These are phyloP conservation scores for Spizellomyces punctatus DNA, from an alignment of 192 early-diverging fungal genomes.

Conservation along the genomic window DNA sequence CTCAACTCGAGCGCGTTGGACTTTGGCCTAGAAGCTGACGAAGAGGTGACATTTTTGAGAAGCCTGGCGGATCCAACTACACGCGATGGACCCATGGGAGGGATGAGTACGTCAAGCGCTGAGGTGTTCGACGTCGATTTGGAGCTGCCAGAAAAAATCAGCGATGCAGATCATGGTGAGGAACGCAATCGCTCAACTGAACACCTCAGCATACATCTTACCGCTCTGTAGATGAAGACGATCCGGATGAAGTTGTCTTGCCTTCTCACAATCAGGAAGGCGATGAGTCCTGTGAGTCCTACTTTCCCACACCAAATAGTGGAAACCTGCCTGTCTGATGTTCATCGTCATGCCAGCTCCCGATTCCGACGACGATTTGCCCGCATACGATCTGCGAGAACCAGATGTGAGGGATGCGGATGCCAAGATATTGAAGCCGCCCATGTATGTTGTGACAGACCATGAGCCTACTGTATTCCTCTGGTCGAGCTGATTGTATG, in stretches of 20 bases:
- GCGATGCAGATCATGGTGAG: too few relatives aligned
- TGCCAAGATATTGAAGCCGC: background rate
- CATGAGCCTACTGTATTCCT: background rate
- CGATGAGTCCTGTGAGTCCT: background rate
- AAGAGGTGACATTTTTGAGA: too few relatives aligned
- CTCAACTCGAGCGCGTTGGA: too few relatives aligned
- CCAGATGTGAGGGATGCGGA: background rate
- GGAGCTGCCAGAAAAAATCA: too few relatives aligned
- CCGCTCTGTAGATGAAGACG: background rate
- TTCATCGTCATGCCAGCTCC: background rate
- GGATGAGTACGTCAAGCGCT: too few relatives aligned
- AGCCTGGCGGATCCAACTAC: too few relatives aligned
- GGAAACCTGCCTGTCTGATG: background rate
- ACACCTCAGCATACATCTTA: too few relatives aligned
- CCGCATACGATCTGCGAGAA: background rate
- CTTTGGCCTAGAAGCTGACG: too few relatives aligned
- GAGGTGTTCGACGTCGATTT: too few relatives aligned
- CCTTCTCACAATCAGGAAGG: background rate
- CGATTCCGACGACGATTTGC: background rate
- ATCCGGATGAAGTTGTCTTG: background rate
- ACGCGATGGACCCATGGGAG: too few relatives aligned
- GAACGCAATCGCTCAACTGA: too few relatives aligned
- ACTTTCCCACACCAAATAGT: background rate
- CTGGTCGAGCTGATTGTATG: background rate
- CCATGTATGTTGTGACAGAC: background rate